Percentiles rank a stretch among this genome's conserved stretches.
phyloP scores from a whole-genome alignment of 108 stramenopile species.

The Aurantiochytrium sp. region DNA sequence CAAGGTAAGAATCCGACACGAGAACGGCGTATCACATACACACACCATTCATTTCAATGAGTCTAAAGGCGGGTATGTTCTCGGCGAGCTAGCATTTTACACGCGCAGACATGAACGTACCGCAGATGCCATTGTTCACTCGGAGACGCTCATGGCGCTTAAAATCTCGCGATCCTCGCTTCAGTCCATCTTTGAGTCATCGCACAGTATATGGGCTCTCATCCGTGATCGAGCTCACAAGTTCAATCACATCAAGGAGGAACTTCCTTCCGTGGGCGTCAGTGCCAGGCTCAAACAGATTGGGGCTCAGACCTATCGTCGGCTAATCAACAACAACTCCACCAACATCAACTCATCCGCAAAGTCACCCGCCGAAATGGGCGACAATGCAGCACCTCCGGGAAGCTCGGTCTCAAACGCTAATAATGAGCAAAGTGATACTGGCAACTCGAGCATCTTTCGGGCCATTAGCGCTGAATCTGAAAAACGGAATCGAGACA shows the following conservation, averaged over 20 bases:
- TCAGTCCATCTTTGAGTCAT: neutral
- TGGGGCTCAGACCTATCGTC: neutral
- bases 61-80: neutral
- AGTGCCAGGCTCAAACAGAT: neutral
- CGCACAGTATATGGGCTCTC: neutral
- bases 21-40: neutral
- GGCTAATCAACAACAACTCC: neutral
- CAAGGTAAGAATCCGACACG: neutral
- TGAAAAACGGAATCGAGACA: neutral
- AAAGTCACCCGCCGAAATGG: neutral
- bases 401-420: neutral
- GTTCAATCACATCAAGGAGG: neutral
- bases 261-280: neutral
- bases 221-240: neutral
- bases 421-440: neutral
- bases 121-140: neutral
- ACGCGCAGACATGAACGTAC: neutral
- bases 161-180: neutral
- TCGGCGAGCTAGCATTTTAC: neutral
- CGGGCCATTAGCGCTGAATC: neutral
- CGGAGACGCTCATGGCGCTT: neutral
- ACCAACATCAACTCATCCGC: neutral
- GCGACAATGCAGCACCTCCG: neutral
- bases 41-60: neutral
- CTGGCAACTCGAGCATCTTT: too few relatives aligned